Base-by-base conservation (phyloP, 805 yeast species). In the Metschnikowia hibisci region DNA sequence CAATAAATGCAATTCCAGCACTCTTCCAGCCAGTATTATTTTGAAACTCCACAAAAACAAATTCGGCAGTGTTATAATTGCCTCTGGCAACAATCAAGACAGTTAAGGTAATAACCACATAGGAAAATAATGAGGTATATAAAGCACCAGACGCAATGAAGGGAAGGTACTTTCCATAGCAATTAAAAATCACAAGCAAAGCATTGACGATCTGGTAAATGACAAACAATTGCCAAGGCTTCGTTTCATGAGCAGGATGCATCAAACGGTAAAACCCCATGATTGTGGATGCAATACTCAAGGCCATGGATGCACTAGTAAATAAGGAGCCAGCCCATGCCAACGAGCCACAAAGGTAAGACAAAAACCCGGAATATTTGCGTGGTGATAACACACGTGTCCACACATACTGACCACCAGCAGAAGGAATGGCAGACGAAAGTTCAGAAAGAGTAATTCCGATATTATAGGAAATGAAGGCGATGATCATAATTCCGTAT, bases 381-480 rank as follows among this genome's bases (percentile, higher is more conserved):
- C 60, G 54, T 2, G 73, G 73, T 13, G 73, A 65, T 43, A 69
- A 56, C 4, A 60, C 67, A 31, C 69, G 53, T 6, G 73, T 61
- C 73, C 73, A 69, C 39, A 63, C 67, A 47, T 69, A 67, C 54
- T 67, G 74, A 44, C 73, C 73, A 2, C 73, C 73, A 18, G 73
- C 71, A 11, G 66, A 60, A 3, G 71, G 71, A 41, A 64, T 66
- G 15, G 73, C 71, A 30, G 64, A 57, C 8, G 71, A 61, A 47
- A 69, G 56, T 47, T 68, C 74, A 3, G 69, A 61, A 32, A 69
- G 60, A 6, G 72, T 60, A 42, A 62, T 59, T 14, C 69, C 73
- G 43, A 69, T 59, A 51, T 65, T 58, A 46, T 61, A 57, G 15
- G 71, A 66, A 34, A 69, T 57, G 44, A 49, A 52, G 5, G 68